Evolutionary conservation across 345 rosid genomes (phyloP).

Genomic region (Chamaenerion angustifolium): DNA sequence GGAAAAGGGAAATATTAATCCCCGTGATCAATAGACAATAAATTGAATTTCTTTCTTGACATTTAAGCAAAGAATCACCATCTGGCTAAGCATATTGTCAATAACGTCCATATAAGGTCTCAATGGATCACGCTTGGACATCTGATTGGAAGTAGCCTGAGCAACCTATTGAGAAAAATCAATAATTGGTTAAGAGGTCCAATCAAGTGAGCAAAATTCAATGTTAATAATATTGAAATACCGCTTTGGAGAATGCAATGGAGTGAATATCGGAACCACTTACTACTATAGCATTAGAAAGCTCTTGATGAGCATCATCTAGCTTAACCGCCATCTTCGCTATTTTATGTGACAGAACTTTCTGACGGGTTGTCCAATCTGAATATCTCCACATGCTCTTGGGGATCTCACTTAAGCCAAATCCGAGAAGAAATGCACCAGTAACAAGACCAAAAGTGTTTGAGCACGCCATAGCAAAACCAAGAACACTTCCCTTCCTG

Average conservation of each 20-base stretch:
- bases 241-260: background rate
- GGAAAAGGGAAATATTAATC: slow-evolving; percentile 15
- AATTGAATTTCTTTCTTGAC: background rate
- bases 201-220: background rate
- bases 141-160: slow-evolving; percentile 97
- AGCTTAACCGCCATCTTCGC: slow-evolving; percentile 96
- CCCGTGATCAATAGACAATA: background rate
- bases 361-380: slow-evolving; percentile 87
- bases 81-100: slow-evolving; percentile 68
- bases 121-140: slow-evolving; percentile 98
- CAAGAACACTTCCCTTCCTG: slow-evolving; percentile 61
- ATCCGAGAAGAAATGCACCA: slow-evolving; percentile 98
- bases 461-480: slow-evolving; percentile 95
- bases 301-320: slow-evolving; percentile 93
- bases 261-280: slow-evolving; percentile 12
- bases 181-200: no score
- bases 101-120: slow-evolving; percentile 95
- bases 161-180: slow-evolving; percentile 47
- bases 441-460: slow-evolving; percentile 99
- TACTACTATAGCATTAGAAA: slow-evolving; percentile 97
- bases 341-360: slow-evolving; percentile 92
- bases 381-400: slow-evolving; percentile 82
- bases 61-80: slow-evolving; percentile 36
- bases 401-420: slow-evolving; percentile 95
- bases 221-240: background rate